Base-by-base conservation (phyloP, 352 stramenopile genomes). In the Ophiocytium majus region DNA sequence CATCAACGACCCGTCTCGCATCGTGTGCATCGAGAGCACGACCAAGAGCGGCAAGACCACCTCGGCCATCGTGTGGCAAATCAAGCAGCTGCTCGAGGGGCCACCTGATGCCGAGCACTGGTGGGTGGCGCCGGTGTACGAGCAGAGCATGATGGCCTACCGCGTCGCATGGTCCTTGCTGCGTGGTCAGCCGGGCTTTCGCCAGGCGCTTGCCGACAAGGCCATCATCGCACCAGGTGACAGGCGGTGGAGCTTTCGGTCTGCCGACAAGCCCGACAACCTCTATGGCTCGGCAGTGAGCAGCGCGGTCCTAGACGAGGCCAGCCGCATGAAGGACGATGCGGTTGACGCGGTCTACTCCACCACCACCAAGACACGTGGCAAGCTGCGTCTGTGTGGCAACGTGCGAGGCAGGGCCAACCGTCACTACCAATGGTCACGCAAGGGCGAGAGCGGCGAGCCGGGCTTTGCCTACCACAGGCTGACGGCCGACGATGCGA, bases 81-180 rank as follows among this genome's bases (percentile, higher is more conserved):
- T 71, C 19, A 23, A 71, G 19, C 57, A 71, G 57, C 19, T 28
- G 57, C 57, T 71, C 57, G 28, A 71, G 23, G 57, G 57, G 28
- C 23, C 57, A 23, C 19, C 19, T 28, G 57, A 28, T 28, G 19
- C 23, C 19, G 57, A 71, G 57, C 28, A 23, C 57, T 71, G 57
- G 57, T 71, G 57, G 57, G 28, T 28, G 19, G 57, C 57, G 19
- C 57, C 57, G 19, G 28, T 71, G 19, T 71, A 71, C 57, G 57
- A 71, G 57, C 57, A 71, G 57, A 71, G 19, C 57, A 71, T 23
- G 57, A 71, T 71, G 19, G 57, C 57, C 57, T 71, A 23, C 57
- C 57, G 57, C 57, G 28, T 23, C 19, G 23, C 28, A 23, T 23
- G 28, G 57, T 23, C 57, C 57, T 28, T 71, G 23, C 57, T 71